Evolutionary conservation across 2,329 filamentous ascomycete genomes (phyloP).

Genomic region (Xylariaceae sp.): DNA sequence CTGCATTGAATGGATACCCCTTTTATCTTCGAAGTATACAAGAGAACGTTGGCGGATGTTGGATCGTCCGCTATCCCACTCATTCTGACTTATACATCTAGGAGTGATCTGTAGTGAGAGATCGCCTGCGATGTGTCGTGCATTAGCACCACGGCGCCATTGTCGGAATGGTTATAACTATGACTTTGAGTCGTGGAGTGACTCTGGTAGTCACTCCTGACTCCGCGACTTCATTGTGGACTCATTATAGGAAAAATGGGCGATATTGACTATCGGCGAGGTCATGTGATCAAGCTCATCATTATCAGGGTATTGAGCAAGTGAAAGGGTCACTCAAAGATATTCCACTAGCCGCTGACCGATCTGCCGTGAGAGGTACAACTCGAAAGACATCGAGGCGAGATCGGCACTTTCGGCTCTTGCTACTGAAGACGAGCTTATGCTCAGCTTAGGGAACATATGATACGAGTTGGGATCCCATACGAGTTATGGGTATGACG

Average conservation of each 20-base stretch:
- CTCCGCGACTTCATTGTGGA: neutral
- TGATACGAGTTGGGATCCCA: no score
- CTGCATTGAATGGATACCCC: slow-evolving; percentile 3
- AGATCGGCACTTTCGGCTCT: no score
- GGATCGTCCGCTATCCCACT: slow-evolving; percentile 58
- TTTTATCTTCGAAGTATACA: slow-evolving; percentile 1
- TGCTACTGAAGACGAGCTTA: no score
- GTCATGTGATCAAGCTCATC: neutral
- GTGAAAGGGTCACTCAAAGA: no score
- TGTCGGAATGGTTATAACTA: slow-evolving; percentile 50
- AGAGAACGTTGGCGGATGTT: slow-evolving; percentile 49
- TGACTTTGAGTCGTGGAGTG: slow-evolving; percentile 26
- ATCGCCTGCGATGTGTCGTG: slow-evolving; percentile 65
- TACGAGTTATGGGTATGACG: no score
- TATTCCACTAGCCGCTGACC: no score
- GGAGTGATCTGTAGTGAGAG: slow-evolving; percentile 74
- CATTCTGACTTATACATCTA: slow-evolving; percentile 61
- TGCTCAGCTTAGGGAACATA: no score
- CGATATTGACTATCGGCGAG: neutral
- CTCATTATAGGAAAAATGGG: neutral
- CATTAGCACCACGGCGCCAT: slow-evolving; percentile 77
- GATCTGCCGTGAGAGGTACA: no score
- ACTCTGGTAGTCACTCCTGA: slow-evolving; percentile 9
- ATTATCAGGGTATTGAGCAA: no score
- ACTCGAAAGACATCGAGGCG: no score